phyloP scores from a whole-genome alignment of 108 stramenopile species.

The Epithemia pelagica region DNA sequence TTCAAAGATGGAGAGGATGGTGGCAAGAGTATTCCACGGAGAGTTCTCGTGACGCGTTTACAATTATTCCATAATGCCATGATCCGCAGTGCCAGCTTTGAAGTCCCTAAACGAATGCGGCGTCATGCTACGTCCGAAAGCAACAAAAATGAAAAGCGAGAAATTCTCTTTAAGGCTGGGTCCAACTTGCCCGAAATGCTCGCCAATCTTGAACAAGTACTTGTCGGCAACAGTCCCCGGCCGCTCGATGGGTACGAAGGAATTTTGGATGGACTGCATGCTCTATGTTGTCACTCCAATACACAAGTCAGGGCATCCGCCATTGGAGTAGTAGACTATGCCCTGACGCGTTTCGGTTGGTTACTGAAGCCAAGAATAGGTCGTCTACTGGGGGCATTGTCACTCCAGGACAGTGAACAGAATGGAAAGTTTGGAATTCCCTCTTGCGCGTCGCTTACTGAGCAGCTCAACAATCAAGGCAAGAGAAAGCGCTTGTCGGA shows the following conservation, averaged over 20 bases:
- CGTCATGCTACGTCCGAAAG: slow-evolving; percentile 11
- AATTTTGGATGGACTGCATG: slow-evolving; percentile 70
- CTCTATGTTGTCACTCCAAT: slow-evolving; percentile 79
- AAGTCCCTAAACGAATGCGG: slow-evolving; percentile 63
- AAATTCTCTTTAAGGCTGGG: slow-evolving; percentile 27
- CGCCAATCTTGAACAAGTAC: slow-evolving; percentile 5
- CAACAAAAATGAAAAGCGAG: slow-evolving; percentile 17
- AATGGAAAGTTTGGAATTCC: slow-evolving; percentile 66
- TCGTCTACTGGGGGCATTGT: slow-evolving; percentile 54
- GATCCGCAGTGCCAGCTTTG: slow-evolving; percentile 64
- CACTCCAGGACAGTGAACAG: slow-evolving; percentile 48
- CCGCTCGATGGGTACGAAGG: slow-evolving; percentile 65
- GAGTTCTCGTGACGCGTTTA: slow-evolving; percentile 62
- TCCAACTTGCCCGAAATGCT: slow-evolving; percentile 15
- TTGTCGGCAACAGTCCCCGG: slow-evolving; percentile 2
- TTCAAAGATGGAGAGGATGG: slow-evolving; percentile 86
- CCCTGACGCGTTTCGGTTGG: slow-evolving; percentile 77
- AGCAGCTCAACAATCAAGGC: slow-evolving; percentile 57
- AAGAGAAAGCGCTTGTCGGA: slow-evolving; percentile 75
- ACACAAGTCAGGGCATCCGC: slow-evolving; percentile 74
- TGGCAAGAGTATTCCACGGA: slow-evolving; percentile 67
- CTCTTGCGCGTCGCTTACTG: slow-evolving; percentile 46
- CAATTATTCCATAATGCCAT: slow-evolving; percentile 59
- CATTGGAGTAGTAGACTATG: slow-evolving; percentile 67
- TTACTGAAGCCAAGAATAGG: slow-evolving; percentile 46